phyloP scores from a whole-genome alignment of 1,284 basidiomycete genomes.

The Cryptococcus floricola region DNA sequence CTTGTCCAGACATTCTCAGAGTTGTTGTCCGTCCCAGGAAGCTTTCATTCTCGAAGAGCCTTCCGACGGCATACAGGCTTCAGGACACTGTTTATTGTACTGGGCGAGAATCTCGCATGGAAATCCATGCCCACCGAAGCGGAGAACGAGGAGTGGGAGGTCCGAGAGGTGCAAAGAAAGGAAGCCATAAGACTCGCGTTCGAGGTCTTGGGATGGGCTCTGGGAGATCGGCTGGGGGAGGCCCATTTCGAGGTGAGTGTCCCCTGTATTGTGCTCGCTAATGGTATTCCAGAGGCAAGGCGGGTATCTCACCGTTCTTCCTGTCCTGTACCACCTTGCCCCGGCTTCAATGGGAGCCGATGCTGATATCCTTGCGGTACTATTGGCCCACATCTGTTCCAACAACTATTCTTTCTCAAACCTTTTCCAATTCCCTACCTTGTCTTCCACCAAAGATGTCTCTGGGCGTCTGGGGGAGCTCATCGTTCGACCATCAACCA shows the following conservation, averaged over 20 bases:
- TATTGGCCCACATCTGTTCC: constrained; percentile 38
- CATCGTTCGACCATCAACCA: constrained; percentile 20
- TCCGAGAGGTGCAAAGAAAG: constrained; percentile 39
- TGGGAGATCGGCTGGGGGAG: constrained; percentile 28
- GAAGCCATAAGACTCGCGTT: constrained; percentile 39
- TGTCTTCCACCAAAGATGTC: not conserved
- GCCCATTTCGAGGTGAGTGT: constrained; percentile 31
- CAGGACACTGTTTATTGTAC: constrained; percentile 18
- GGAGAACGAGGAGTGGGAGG: constrained; percentile 32
- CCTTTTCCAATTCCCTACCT: constrained; percentile 16
- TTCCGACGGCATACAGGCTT: constrained; percentile 36
- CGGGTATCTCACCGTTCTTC: constrained; percentile 31
- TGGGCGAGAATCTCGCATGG: constrained; percentile 25
- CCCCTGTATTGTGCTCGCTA: constrained; percentile 2
- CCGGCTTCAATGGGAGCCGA: constrained; percentile 8
- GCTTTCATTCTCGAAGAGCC: constrained; percentile 20
- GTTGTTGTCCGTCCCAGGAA: constrained; percentile 24
- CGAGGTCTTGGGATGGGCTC: constrained; percentile 37
- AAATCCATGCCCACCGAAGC: constrained; percentile 1
- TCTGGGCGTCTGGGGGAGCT: constrained; percentile 24
- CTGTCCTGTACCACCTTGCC: constrained; percentile 13
- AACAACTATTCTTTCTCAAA: constrained; percentile 41
- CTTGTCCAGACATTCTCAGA: constrained; percentile 34
- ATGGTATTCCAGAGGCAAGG: constrained; percentile 17
- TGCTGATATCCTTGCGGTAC: constrained; percentile 28